Percentiles rank a stretch among this genome's conserved stretches.
Conservation (phyloP, 73 alveolate species). For the Paramecium sonneborni region DNA sequence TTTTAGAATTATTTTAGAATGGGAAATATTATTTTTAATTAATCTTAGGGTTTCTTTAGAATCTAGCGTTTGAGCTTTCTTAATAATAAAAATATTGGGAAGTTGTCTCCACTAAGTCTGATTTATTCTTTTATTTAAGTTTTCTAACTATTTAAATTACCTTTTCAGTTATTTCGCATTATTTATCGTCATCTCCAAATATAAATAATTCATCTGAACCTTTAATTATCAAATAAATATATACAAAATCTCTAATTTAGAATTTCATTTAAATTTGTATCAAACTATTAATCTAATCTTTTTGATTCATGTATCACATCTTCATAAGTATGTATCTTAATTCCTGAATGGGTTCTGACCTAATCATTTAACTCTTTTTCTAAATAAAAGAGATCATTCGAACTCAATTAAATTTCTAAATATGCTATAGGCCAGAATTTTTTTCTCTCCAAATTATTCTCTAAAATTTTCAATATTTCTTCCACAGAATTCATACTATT, state of each 20-base stretch:
- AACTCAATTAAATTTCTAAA: neutral
- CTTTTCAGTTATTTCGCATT: neutral
- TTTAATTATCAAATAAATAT: neutral
- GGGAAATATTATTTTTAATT: neutral
- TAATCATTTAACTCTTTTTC: neutral
- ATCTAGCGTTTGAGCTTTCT: neutral
- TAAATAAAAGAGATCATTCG: neutral
- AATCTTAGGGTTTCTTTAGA: neutral
- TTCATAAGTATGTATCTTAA: neutral
- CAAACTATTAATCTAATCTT: neutral
- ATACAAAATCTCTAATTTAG: neutral
- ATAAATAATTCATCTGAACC: neutral
- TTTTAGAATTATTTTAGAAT: neutral
- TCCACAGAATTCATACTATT: neutral
- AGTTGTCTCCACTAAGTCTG: neutral
- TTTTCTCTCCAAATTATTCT: neutral
- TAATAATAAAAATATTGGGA: neutral
- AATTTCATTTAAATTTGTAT: neutral
- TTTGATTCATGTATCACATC: neutral
- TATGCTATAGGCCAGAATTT: neutral
- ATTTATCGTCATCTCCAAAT: neutral
- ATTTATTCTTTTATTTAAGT: neutral
- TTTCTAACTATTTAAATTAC: neutral
- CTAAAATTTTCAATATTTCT: neutral
- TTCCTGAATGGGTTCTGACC: neutral